Percentiles rank a stretch among this genome's conserved stretches.
phyloP scores from a whole-genome alignment of 495 filamentous ascomycete genomes.

The Endocarpon pusillum region DNA sequence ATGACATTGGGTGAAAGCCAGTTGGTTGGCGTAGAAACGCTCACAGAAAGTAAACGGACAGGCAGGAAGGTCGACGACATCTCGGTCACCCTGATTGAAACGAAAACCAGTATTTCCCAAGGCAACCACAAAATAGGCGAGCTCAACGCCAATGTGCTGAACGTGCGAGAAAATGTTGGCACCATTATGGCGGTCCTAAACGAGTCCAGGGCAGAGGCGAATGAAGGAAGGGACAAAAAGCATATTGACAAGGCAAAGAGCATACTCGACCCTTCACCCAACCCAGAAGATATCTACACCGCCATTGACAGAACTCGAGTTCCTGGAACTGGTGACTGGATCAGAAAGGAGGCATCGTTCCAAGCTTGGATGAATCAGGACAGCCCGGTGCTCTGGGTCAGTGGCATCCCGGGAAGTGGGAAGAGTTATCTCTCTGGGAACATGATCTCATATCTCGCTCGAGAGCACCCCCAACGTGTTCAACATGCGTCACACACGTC shows the following conservation, averaged over 20 bases:
- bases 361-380: constrained; percentile 12
- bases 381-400: constrained; percentile 16
- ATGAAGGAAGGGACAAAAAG: constrained; percentile 1
- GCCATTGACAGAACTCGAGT: constrained; percentile 14
- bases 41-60: constrained; percentile 11
- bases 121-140: constrained; percentile 3
- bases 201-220: constrained; percentile 6
- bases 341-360: constrained; percentile 13
- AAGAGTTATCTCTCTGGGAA: constrained; percentile 18
- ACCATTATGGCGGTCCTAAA: no score
- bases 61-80: constrained; percentile 8
- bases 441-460: constrained; percentile 12
- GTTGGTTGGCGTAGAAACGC: constrained; percentile 18
- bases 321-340: constrained; percentile 20
- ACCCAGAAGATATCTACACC: constrained; percentile 12
- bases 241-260: constrained; percentile 6
- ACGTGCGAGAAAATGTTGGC: constrained; percentile 4
- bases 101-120: constrained; percentile 3
- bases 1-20: constrained; percentile 13
- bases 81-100: constrained; percentile 5
- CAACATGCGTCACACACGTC: constrained; percentile 7
- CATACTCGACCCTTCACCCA: constrained; percentile 7
- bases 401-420: constrained; percentile 17
- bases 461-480: constrained; percentile 6
- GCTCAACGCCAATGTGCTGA: not conserved